Evolutionary conservation across 163 green algal species (phyloP), one percentile per base, ranked within the genome.

Genomic region (Scenedesmus sp.): DNA sequence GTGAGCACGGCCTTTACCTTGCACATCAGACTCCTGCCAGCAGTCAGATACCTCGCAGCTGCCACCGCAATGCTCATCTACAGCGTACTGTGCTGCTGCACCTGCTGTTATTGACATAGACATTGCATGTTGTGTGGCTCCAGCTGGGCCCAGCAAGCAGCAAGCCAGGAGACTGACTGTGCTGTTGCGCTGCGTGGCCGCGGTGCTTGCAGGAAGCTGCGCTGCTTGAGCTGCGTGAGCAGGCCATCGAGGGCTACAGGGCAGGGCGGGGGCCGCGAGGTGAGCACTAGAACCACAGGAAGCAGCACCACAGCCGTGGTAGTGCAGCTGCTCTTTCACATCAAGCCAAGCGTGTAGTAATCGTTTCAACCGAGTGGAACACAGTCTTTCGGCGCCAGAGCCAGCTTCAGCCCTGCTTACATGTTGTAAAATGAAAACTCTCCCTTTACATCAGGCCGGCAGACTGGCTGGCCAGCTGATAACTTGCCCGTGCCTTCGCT

Each of bases 181-280:
- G 62, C 59, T 64, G 59, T 15, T 64, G 16, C 62, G 2, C 70
- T 52, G 70, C 23, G 46, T 16, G n/a, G 70, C 23, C 52, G 70
- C 20, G 81, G 26, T 62, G 81, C 9, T 46, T 52, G 34, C 62
- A 91, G 55, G 59, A 77, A 16, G 1, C 26, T 82, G 73, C 18
- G 12, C 18, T 89, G 81, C 20, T 26, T 7, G 64, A 92, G 81
- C 54, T 92, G 88, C 81, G 88, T 15, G 88, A 83, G 34, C 59
- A 70, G 70, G 15, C 70, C 10, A 92, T 92, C 15, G 59, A 92
- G 88, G 34, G 34, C 26, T 92, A 92, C 82, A 86, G 88, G 26
- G 81, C 88, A n/a, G 82, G 88, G 2, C 52, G 88, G 2, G 81
- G 15, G 8, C 88, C 77, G 4, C 34, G 73, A 60, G 87, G 87